These are phyloP conservation scores for Globisporangium solare DNA, from an alignment of 352 stramenopile genomes.

Conservation along the genomic window DNA sequence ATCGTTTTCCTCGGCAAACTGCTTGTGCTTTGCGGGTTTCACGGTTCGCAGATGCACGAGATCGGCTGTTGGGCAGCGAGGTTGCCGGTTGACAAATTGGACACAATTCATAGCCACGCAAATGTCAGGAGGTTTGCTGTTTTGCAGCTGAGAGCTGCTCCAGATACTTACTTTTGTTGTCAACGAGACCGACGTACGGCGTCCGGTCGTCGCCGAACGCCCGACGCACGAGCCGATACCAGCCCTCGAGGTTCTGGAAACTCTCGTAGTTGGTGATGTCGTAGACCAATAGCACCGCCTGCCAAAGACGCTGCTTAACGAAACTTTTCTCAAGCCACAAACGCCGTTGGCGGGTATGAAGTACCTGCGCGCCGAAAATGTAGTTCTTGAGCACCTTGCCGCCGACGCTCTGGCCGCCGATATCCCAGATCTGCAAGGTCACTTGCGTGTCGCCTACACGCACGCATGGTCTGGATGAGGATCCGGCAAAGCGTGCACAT, in stretches of 20 bases:
- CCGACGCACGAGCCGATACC: slow-evolving; percentile 88
- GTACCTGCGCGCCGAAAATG: slow-evolving; percentile 90
- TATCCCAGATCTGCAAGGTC: slow-evolving; percentile 93
- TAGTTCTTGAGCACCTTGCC: slow-evolving; percentile 90
- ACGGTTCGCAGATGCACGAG: slow-evolving; percentile 90
- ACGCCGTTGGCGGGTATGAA: background rate
- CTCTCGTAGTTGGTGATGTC: slow-evolving; percentile 96
- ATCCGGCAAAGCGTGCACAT: background rate
- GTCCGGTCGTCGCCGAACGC: slow-evolving; percentile 86
- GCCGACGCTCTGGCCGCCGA: slow-evolving; percentile 90
- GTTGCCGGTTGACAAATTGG: background rate
- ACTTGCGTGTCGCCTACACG: slow-evolving; percentile 81
- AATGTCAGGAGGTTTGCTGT: background rate
- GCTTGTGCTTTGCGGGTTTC: slow-evolving; percentile 84
- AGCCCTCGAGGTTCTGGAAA: slow-evolving; percentile 95
- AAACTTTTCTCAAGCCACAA: background rate
- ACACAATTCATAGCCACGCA: slow-evolving; percentile 14
- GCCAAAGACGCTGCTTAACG: background rate
- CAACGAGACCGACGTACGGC: slow-evolving; percentile 87
- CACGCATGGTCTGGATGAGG: background rate
- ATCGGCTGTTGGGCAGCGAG: slow-evolving; percentile 49
- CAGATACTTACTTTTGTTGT: slow-evolving; percentile 84
- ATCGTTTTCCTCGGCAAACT: slow-evolving; percentile 93
- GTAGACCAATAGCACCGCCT: slow-evolving; percentile 91
- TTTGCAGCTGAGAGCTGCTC: too few relatives aligned